Conservation (phyloP, 345 rosid genomes). For the Balakata baccata region DNA sequence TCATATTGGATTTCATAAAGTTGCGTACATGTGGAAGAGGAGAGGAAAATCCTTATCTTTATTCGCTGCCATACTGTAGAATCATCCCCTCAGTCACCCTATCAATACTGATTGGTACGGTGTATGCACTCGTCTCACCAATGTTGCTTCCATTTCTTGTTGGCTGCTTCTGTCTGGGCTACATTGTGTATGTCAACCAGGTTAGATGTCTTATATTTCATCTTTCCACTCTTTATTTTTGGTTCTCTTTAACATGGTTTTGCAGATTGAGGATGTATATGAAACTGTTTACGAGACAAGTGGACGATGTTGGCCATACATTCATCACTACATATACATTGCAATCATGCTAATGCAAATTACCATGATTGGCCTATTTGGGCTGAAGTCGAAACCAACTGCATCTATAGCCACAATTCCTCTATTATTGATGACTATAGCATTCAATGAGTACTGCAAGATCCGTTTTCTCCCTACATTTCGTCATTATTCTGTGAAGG, state of each 20-base stretch:
- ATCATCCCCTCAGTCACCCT: constrained; percentile 68
- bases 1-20: constrained; percentile 52
- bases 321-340: constrained; percentile 66
- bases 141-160: constrained; percentile 77
- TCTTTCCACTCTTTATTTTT: not conserved
- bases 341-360: constrained; percentile 87
- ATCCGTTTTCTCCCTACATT: constrained; percentile 81
- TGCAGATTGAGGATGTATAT: constrained; percentile 78
- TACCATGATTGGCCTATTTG: constrained; percentile 86
- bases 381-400: constrained; percentile 83
- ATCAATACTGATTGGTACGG: constrained; percentile 72
- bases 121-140: constrained; percentile 79
- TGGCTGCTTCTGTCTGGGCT: constrained; percentile 77
- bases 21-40: constrained; percentile 46
- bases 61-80: constrained; percentile 67
- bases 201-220: constrained; percentile 26
- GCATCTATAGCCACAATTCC: constrained; percentile 78
- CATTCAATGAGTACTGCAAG: constrained; percentile 89
- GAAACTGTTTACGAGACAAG: constrained; percentile 68
- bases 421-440: constrained; percentile 57
- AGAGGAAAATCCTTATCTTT: constrained; percentile 65
- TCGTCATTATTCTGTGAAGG: constrained; percentile 53
- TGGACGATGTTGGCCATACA: constrained; percentile 72
- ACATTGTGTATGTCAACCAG: constrained; percentile 79
- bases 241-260: not conserved